Base-by-base conservation (phyloP, 179 eudicot genomes). In the Corrigiola litoralis region DNA sequence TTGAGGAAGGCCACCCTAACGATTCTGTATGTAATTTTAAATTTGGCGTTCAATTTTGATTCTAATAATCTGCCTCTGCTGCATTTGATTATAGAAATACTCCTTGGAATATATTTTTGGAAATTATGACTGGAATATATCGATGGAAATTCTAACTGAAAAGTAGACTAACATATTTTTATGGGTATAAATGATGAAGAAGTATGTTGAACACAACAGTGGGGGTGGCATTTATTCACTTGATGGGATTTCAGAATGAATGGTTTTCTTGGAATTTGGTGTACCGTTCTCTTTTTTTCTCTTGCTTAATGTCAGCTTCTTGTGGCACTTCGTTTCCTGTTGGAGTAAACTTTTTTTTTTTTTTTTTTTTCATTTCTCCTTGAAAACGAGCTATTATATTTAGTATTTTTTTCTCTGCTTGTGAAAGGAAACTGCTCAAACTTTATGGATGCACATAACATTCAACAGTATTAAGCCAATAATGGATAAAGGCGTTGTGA, bases 391-490 rank as follows among this genome's bases (percentile, higher is more conserved):
- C 32, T 47, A 21, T 41, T 27, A 8, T 28, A 64, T 29, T 29
- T 47, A 17, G 54, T 55, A 58, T 44, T 37, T 51, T 42, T 62
- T 66, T 64, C 12, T 56, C 49, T 71, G 47, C 50, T 57, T 71
- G 49, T 68, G 47, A 49, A 76, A 87, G 96, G 87, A 74, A 65
- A 29, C 46, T 69, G 42, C 71, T 51, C 59, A 61, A 50, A 54
- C 72, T 62, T 59, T 75, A 72, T 94, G 86, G 97, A 44, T 65
- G 63, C 51, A 70, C 40, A 33, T 94, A 75, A 77, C 95, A 70
- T 94, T 94, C 79, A 83, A 62, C 63, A 61, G 74, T 37, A 81
- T 92, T 62, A 77, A 80, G 65, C 63, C 83, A 51, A 84, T 90
- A 41, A 72, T 90, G 85, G 82, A 81, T 72, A 74, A 49, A 68